Evolutionary conservation across 352 stramenopile genomes (phyloP).

Genomic region (Proteromonas lacertae): DNA sequence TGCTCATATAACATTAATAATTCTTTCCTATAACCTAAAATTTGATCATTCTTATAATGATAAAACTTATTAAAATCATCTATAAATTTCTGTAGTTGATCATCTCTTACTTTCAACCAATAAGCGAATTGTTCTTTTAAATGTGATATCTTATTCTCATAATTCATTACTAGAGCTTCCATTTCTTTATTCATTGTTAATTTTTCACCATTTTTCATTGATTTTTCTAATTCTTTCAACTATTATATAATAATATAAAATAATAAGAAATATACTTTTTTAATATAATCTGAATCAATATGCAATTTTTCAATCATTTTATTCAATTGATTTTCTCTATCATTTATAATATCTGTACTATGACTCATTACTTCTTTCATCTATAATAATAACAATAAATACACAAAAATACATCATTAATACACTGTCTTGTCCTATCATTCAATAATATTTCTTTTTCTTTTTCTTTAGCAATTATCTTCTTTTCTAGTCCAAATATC

Average conservation of each 20-base stretch:
- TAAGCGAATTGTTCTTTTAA: constrained; percentile 10
- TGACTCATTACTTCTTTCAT: not conserved
- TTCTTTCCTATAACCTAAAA: constrained; percentile 2
- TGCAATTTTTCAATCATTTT: too few relatives aligned
- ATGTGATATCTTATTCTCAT: constrained; percentile 3
- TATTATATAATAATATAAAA: not conserved
- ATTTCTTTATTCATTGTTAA: not conserved
- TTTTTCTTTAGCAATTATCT: not conserved
- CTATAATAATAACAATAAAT: not conserved
- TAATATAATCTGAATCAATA: not conserved
- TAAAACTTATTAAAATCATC: constrained; percentile 8
- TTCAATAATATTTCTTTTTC: not conserved
- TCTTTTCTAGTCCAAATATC: not conserved
- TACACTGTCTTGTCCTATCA: not conserved
- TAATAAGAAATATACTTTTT: not conserved
- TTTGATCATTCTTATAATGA: constrained; percentile 2
- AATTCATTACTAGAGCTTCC: not conserved
- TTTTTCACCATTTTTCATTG: not conserved
- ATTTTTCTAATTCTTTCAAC: not conserved
- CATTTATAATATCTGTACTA: not conserved
- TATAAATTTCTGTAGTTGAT: constrained; percentile 3
- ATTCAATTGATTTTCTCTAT: not conserved
- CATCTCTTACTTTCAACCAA: constrained; percentile 7
- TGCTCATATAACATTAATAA: constrained; percentile 3
- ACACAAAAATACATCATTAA: not conserved